Conservation (phyloP, 2,329 filamentous ascomycete species). For the Neophaeococcomyces mojaviensis region DNA sequence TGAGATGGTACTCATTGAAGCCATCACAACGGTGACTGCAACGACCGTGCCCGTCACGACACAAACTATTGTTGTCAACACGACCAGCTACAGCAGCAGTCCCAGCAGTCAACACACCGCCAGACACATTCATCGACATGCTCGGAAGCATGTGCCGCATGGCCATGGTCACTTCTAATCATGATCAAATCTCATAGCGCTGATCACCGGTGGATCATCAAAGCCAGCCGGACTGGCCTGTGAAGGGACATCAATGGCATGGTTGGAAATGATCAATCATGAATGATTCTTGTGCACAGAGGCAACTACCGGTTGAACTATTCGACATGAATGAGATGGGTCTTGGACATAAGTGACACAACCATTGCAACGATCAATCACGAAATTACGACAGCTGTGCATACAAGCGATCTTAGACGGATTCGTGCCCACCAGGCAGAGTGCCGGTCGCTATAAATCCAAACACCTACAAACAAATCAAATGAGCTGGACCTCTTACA, state of each 20-base stretch:
- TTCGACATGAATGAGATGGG: neutral
- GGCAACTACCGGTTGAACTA: neutral
- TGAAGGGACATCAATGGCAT: neutral
- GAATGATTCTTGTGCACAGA: too few species aligned
- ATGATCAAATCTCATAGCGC: neutral
- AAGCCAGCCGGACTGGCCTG: constrained; percentile 6
- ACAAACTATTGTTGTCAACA: neutral
- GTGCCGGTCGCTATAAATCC: neutral
- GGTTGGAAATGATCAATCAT: neutral
- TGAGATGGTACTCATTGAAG: constrained; percentile 5
- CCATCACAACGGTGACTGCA: neutral
- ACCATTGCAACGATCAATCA: neutral
- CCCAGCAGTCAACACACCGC: neutral
- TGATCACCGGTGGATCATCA: neutral
- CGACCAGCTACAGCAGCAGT: neutral
- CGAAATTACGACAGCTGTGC: constrained; percentile 8
- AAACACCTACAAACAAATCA: neutral
- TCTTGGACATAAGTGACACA: constrained; percentile 5
- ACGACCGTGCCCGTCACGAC: neutral
- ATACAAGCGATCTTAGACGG: constrained; percentile 1
- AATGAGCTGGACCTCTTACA: constrained; percentile 6
- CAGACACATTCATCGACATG: neutral
- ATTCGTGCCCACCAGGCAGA: neutral
- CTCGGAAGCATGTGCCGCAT: neutral
- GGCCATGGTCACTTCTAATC: constrained; percentile 6